phyloP scores from a whole-genome alignment of 768 basidiomycete genomes.

The Phaeolepiota aurea region DNA sequence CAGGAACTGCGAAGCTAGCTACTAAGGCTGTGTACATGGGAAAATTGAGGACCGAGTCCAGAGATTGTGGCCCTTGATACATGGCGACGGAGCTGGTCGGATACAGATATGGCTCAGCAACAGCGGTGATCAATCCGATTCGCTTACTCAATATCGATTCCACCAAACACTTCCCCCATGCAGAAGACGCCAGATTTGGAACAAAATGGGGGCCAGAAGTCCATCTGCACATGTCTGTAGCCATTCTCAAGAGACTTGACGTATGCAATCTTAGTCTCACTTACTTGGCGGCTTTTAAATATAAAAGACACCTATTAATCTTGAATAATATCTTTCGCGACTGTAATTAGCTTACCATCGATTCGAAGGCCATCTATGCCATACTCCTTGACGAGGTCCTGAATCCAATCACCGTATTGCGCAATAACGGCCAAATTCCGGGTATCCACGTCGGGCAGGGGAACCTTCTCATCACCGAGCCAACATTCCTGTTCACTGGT shows the following conservation, averaged over 20 bases:
- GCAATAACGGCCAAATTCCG: slow-evolving; percentile 53
- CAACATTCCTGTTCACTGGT: slow-evolving; percentile 74
- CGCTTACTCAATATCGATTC: slow-evolving; percentile 41
- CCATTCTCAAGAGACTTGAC: neutral
- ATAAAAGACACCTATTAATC: neutral
- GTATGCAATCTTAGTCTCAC: slow-evolving; percentile 6
- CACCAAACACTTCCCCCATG: slow-evolving; percentile 73
- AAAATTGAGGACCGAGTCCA: slow-evolving; percentile 68
- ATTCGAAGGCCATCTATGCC: slow-evolving; percentile 82
- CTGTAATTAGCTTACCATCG: slow-evolving; percentile 39
- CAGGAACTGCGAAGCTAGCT: slow-evolving; percentile 65
- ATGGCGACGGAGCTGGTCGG: slow-evolving; percentile 38
- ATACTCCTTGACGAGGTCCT: slow-evolving; percentile 58
- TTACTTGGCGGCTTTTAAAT: slow-evolving; percentile 37
- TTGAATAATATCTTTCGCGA: neutral
- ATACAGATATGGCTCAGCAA: no score
- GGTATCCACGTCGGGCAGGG: slow-evolving; percentile 77
- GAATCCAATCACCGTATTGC: slow-evolving; percentile 64
- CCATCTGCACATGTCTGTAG: slow-evolving; percentile 59
- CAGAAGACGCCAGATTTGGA: slow-evolving; percentile 75
- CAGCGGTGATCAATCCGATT: no score
- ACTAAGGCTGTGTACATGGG: slow-evolving; percentile 60
- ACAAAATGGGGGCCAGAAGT: slow-evolving; percentile 75
- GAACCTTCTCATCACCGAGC: slow-evolving; percentile 70
- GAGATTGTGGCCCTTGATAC: slow-evolving; percentile 52